These are phyloP conservation scores for Triticum urartu DNA, from an alignment of 176 grass and related monocot genomes.

Conservation along the genomic window DNA sequence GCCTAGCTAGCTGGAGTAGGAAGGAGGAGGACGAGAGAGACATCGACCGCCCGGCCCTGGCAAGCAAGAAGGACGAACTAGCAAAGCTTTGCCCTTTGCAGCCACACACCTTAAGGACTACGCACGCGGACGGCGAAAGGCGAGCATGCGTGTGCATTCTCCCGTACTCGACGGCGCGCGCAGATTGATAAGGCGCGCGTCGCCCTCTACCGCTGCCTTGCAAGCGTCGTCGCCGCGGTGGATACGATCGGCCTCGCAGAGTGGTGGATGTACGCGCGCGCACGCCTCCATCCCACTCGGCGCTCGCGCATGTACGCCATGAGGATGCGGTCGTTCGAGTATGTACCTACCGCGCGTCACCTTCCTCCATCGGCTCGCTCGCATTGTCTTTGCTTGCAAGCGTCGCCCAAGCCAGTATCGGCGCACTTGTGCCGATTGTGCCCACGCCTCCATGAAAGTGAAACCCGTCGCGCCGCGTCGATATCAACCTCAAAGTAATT, in stretches of 20 bases:
- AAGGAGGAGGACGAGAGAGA: neutral
- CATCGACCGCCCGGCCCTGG: neutral
- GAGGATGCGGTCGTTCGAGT: neutral
- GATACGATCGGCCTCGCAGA: neutral
- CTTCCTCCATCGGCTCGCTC: neutral
- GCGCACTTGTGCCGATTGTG: neutral
- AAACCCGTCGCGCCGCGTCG: neutral
- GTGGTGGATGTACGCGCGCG: neutral
- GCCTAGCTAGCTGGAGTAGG: neutral
- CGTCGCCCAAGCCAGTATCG: neutral
- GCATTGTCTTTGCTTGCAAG: constrained; percentile 10
- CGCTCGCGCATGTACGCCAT: neutral
- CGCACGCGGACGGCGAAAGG: neutral
- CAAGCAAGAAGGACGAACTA: neutral
- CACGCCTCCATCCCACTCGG: neutral
- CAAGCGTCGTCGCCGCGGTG: neutral
- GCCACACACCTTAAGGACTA: neutral
- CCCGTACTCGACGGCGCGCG: neutral
- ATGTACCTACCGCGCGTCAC: neutral
- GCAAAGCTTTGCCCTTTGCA: neutral
- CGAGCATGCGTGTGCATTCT: neutral
- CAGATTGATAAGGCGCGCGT: neutral
- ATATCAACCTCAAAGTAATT: too few species aligned
- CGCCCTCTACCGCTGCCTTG: neutral
- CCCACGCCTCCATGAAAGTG: neutral